phyloP scores from a whole-genome alignment of 176 grass and related monocot species.

The Phyllostachys edulis region DNA sequence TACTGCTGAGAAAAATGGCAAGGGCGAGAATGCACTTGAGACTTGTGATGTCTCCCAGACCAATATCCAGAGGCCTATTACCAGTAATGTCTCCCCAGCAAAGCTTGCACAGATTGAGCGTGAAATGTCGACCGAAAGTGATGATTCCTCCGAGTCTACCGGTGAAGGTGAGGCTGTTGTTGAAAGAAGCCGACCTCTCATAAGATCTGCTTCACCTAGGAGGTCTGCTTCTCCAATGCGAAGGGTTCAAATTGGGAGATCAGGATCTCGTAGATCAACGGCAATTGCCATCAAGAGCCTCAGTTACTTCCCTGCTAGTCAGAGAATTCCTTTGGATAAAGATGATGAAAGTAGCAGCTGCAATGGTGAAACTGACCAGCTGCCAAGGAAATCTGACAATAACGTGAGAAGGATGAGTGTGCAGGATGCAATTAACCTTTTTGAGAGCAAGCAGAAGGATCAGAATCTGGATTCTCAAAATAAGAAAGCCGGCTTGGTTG shows the following conservation, averaged over 20 bases:
- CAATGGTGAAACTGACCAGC: conserved; percentile 68
- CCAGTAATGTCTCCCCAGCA: conserved; percentile 61
- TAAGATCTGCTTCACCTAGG: conserved; percentile 92
- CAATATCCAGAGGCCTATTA: conserved; percentile 40
- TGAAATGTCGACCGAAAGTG: conserved; percentile 64
- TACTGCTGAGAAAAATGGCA: conserved; percentile 34
- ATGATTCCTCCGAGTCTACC: conserved; percentile 55
- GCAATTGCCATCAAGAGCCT: conserved; percentile 96
- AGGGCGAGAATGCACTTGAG: conserved; percentile 30
- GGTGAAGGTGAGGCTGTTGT: conserved; percentile 55
- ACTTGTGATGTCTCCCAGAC: background rate
- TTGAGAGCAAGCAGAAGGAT: conserved; percentile 93
- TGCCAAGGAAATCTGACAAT: conserved; percentile 73
- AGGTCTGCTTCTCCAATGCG: conserved; percentile 96
- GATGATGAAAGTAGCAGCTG: conserved; percentile 64
- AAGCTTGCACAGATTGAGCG: conserved; percentile 96
- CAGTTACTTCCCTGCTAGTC: conserved; percentile 77
- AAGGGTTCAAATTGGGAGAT: conserved; percentile 95
- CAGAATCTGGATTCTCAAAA: conserved; percentile 63
- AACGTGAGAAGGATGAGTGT: conserved; percentile 86
- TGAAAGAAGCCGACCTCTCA: conserved; percentile 88
- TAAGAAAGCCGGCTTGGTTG: conserved; percentile 65
- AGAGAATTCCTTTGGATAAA: conserved; percentile 68
- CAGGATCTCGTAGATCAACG: conserved; percentile 84
- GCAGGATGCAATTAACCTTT: conserved; percentile 95